Base-by-base conservation (phyloP, 306 rosid species). In the Citrullus amarus region DNA sequence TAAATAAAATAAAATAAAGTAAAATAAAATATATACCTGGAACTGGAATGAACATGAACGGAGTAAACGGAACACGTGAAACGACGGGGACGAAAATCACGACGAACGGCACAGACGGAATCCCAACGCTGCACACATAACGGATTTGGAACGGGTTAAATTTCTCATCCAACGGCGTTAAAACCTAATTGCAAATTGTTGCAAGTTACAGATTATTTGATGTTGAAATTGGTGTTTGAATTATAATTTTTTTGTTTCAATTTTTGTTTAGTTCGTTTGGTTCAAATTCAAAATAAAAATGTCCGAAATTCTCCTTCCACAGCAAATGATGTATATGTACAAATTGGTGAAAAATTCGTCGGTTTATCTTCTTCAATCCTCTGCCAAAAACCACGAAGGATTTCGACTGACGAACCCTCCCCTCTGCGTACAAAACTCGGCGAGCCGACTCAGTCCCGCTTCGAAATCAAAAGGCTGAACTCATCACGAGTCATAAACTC, bases 221-320 rank as follows among this genome's bases (percentile, higher is more conserved):
- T 20, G 20, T 44, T 50, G 59, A 48, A 28, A 20, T 71, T 72
- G 30, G 2, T 72, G 20, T 73, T 48, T 6, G 60, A 13, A 25
- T 43, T 20, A 44, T 46, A 0, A 53, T 36, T 22, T 6, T 32
- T 54, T 53, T 48, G 48, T 28, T 48, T 16, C 13, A 3, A 48
- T 57, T 20, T n/a, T 2, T 8, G 0, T 10, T 41, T 18, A 18
- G 11, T 41, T 66, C 13, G 3, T n/a, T 67, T 5, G 30, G 74
- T 62, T 38, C 59, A 22, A 15, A 46, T 18, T n/a, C 16, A 36
- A 69, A 41, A 66, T 32, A 70, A 41, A 44, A 12, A 74, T 88
- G 86, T 93, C 91, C 78, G 82, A 73, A 80, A 86, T 70, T 80
- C 87, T 85, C 82, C 94, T 87, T 92, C 94, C 89, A 94, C 88